phyloP scores from a whole-genome alignment of 208 protist genomes.

The Crithidia brevicula region DNA sequence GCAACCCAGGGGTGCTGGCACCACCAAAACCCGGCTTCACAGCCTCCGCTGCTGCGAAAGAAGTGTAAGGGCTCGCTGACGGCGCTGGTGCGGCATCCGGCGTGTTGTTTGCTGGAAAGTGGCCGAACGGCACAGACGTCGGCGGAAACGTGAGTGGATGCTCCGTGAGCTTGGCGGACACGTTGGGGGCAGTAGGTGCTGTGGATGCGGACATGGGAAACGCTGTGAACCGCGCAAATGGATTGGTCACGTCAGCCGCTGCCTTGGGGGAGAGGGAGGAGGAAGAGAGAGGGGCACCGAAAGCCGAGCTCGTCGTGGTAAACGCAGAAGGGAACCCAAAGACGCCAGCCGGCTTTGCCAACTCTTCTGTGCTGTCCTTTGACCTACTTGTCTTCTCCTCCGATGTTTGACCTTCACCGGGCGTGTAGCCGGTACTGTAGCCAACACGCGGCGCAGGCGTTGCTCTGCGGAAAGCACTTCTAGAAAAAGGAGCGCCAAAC shows the following conservation, averaged over 20 bases:
- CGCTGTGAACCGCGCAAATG: not conserved
- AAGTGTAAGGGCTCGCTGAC: not conserved
- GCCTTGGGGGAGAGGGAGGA: not conserved
- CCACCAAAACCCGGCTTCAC: not conserved
- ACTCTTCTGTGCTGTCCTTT: not conserved
- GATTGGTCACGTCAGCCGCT: not conserved
- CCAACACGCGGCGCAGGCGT: constrained; percentile 16
- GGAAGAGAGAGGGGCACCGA: not conserved
- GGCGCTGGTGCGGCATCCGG: not conserved
- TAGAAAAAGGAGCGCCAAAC: not conserved
- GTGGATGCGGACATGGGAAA: not conserved
- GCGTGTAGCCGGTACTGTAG: constrained; percentile 28
- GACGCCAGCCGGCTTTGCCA: not conserved
- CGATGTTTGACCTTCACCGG: not conserved
- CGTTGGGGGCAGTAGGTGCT: not conserved
- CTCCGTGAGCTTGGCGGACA: not conserved
- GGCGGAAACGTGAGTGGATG: not conserved
- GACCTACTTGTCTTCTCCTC: not conserved
- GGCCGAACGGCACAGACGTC: not conserved
- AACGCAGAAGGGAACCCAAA: not conserved
- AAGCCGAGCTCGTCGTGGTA: not conserved
- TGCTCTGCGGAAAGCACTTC: constrained; percentile 12
- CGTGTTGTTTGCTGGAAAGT: not conserved
- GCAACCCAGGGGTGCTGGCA: not conserved
- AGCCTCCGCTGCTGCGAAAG: not conserved